phyloP scores from a whole-genome alignment of 1,284 basidiomycete species.

The Erythrobasidium hasegawianum region DNA sequence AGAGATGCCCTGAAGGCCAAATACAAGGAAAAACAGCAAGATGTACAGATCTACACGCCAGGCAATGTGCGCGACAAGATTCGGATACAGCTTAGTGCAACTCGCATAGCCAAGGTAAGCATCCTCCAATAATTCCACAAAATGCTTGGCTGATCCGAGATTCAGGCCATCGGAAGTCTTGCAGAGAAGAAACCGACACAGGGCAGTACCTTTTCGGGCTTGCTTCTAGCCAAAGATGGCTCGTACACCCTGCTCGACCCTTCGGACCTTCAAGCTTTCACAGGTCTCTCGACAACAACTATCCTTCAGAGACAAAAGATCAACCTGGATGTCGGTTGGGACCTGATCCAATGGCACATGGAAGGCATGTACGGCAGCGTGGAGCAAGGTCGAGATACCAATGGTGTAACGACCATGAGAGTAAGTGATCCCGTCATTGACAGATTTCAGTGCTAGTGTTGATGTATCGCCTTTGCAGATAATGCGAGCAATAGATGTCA shows the following conservation, averaged over 20 bases:
- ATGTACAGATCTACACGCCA: slow-evolving; percentile 94
- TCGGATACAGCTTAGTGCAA: slow-evolving; percentile 82
- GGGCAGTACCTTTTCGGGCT: slow-evolving; percentile 70
- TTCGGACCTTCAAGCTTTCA: slow-evolving; percentile 87
- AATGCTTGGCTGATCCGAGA: slow-evolving; percentile 16
- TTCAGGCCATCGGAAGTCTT: slow-evolving; percentile 82
- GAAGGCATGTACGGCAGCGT: slow-evolving; percentile 96
- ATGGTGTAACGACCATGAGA: slow-evolving; percentile 71
- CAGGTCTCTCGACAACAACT: slow-evolving; percentile 88
- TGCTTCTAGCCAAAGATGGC: slow-evolving; percentile 93
- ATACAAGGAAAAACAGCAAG: slow-evolving; percentile 87
- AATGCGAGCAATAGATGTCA: slow-evolving; percentile 88
- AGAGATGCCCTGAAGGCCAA: slow-evolving; percentile 80
- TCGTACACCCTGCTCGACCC: slow-evolving; percentile 96
- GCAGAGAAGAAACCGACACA: slow-evolving; percentile 69
- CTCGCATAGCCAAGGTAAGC: slow-evolving; percentile 92
- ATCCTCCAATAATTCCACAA: too few relatives aligned
- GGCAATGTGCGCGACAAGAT: slow-evolving; percentile 81
- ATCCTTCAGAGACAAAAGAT: slow-evolving; percentile 85
- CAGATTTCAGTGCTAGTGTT: too few relatives aligned
- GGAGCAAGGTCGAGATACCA: slow-evolving; percentile 76
- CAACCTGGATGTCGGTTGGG: slow-evolving; percentile 81
- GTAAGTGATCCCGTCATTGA: slow-evolving; percentile 52
- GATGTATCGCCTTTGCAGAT: slow-evolving; percentile 60
- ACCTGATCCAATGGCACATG: slow-evolving; percentile 88